These are phyloP conservation scores for Flueggea neowawraea DNA, from an alignment of 441 rosid genomes.

Conservation along the genomic window DNA sequence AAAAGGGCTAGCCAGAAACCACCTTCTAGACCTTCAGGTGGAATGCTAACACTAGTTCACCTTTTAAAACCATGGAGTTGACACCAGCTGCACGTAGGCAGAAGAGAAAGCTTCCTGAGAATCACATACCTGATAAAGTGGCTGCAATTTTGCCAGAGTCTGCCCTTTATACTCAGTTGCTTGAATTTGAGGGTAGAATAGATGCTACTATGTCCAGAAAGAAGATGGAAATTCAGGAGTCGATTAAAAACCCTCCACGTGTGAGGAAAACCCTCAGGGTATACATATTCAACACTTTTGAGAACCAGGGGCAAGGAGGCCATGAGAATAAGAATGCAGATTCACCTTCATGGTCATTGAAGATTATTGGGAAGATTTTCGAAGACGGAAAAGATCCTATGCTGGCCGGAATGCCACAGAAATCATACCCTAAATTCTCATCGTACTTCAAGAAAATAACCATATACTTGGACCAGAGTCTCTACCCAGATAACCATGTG, in stretches of 20 bases:
- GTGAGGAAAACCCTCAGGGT: slow-evolving; percentile 55
- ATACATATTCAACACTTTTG: slow-evolving; percentile 64
- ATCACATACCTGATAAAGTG: slow-evolving; percentile 59
- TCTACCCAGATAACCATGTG: slow-evolving; percentile 68
- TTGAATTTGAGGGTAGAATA: slow-evolving; percentile 63
- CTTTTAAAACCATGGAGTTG: slow-evolving; percentile 67
- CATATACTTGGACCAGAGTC: slow-evolving; percentile 63
- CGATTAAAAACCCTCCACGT: slow-evolving; percentile 53
- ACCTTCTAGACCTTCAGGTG: slow-evolving; percentile 51
- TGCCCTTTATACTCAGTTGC: slow-evolving; percentile 59
- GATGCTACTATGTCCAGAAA: slow-evolving; percentile 64
- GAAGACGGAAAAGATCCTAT: slow-evolving; percentile 73
- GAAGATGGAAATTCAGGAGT: slow-evolving; percentile 60
- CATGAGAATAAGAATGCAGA: slow-evolving; percentile 34
- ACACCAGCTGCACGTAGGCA: slow-evolving; percentile 54
- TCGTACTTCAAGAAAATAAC: slow-evolving; percentile 72
- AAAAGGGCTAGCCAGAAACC: slow-evolving; percentile 59
- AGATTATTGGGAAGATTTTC: slow-evolving; percentile 67
- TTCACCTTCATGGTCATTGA: slow-evolving; percentile 73
- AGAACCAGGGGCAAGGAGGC: slow-evolving; percentile 42
- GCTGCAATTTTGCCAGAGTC: slow-evolving; percentile 64
- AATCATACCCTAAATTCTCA: slow-evolving; percentile 52
- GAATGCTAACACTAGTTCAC: slow-evolving; percentile 32
- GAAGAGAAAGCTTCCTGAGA: slow-evolving; percentile 61
- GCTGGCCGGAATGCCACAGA: slow-evolving; percentile 40